Percentiles rank a stretch among this genome's conserved stretches.
Evolutionary conservation across 805 yeast species (phyloP).

Genomic region (Pichia nakasei): DNA sequence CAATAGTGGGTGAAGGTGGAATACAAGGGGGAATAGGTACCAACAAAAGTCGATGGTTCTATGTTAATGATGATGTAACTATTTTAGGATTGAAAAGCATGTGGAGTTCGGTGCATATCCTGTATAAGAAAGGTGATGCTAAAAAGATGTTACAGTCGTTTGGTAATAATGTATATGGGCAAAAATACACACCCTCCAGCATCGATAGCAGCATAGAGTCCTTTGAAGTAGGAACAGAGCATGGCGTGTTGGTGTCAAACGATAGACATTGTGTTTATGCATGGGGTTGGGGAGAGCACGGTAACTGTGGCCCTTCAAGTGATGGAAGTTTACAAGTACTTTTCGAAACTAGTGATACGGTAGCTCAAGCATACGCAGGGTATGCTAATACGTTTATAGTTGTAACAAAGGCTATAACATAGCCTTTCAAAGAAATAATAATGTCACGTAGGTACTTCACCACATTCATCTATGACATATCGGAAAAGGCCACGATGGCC

Average conservation of each 20-base stretch:
- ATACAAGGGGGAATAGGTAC: neutral
- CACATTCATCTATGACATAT: constrained; percentile 57
- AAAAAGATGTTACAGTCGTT: constrained; percentile 30
- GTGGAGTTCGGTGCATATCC: constrained; percentile 74
- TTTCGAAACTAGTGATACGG: constrained; percentile 9
- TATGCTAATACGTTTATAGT: constrained; percentile 62
- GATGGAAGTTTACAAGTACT: constrained; percentile 15
- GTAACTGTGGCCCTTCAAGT: constrained; percentile 62
- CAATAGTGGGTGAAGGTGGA: neutral
- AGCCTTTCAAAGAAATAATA: too few relatives aligned
- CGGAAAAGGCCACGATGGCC: constrained; percentile 1
- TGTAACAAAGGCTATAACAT: too few relatives aligned
- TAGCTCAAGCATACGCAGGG: constrained; percentile 42
- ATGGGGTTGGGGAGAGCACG: constrained; percentile 99
- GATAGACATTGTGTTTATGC: constrained; percentile 37
- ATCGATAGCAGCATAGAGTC: neutral
- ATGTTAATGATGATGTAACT: neutral
- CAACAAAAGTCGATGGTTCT: neutral
- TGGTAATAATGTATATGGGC: constrained; percentile 79
- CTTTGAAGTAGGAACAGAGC: constrained; percentile 72
- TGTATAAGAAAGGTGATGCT: constrained; percentile 10
- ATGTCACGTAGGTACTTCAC: constrained; percentile 75
- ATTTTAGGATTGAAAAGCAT: constrained; percentile 36
- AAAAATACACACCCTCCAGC: constrained; percentile 25
- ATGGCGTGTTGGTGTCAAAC: constrained; percentile 43